phyloP scores from a whole-genome alignment of 2,329 filamentous ascomycete genomes.

The Alternaria brassicae region DNA sequence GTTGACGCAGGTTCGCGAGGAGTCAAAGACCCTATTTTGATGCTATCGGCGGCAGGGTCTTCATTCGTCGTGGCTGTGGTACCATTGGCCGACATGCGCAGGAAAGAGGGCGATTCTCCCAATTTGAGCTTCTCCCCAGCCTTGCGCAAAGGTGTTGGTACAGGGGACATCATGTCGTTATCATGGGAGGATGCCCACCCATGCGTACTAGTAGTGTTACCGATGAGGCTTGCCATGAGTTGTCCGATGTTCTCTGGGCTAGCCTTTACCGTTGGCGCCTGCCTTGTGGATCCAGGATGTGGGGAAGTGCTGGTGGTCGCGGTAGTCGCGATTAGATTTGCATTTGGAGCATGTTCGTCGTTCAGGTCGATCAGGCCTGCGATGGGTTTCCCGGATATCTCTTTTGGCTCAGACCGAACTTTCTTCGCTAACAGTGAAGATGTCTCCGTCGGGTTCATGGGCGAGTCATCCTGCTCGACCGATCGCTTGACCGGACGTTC shows the following conservation, averaged over 20 bases:
- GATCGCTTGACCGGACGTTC: slow-evolving; percentile 8
- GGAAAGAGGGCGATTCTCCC: slow-evolving; percentile 3
- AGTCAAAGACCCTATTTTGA: background rate
- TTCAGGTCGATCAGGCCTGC: background rate
- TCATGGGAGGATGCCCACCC: background rate
- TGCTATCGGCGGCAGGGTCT: background rate
- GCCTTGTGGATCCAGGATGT: background rate
- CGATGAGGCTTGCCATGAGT: slow-evolving; percentile 21
- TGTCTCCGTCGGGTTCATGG: background rate
- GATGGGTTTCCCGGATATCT: background rate
- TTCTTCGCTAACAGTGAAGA: background rate
- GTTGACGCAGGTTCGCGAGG: background rate
- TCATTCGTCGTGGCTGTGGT: background rate
- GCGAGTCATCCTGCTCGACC: slow-evolving; percentile 2
- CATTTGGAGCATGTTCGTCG: background rate
- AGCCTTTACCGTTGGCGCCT: background rate
- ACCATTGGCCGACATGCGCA: background rate
- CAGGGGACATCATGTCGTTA: slow-evolving; percentile 6
- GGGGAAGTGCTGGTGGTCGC: background rate
- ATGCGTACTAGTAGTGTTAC: background rate
- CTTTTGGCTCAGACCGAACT: background rate
- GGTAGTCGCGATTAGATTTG: background rate
- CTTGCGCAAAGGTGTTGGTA: slow-evolving; percentile 26
- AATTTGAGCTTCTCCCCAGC: slow-evolving; percentile 24
- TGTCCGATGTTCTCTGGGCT: slow-evolving; percentile 22